Conservation (phyloP, 2,329 filamentous ascomycete species). For the Aspergillus aculeatus region DNA sequence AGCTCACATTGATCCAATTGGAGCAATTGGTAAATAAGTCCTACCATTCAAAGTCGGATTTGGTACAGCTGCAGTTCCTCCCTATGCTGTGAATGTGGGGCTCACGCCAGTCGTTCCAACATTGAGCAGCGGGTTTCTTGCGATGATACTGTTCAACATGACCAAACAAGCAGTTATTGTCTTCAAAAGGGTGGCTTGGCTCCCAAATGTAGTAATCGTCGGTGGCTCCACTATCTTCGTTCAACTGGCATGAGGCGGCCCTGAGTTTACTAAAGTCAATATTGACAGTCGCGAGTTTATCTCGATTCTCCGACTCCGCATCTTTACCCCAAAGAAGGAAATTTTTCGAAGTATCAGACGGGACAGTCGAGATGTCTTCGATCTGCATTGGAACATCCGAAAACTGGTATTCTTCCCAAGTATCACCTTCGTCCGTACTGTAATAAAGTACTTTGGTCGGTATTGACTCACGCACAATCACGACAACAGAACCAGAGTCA, state of each 20-base stretch:
- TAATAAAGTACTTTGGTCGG: slow-evolving; percentile 71
- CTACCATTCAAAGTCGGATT: slow-evolving; percentile 90
- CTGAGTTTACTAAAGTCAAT: slow-evolving; percentile 84
- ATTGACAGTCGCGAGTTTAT: slow-evolving; percentile 70
- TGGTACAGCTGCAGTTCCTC: slow-evolving; percentile 77
- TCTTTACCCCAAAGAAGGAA: slow-evolving; percentile 84
- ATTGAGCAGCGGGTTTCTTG: slow-evolving; percentile 75
- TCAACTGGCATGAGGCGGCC: slow-evolving; percentile 66
- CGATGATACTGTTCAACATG: slow-evolving; percentile 86
- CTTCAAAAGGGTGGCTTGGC: slow-evolving; percentile 75
- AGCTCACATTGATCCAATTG: background rate
- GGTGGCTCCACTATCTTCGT: slow-evolving; percentile 59
- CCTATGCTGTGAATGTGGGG: slow-evolving; percentile 67
- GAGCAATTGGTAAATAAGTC: slow-evolving; percentile 29
- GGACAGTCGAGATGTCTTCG: slow-evolving; percentile 79
- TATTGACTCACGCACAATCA: slow-evolving; percentile 72
- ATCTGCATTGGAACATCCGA: slow-evolving; percentile 68
- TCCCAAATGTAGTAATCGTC: slow-evolving; percentile 82
- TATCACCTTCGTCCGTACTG: slow-evolving; percentile 75
- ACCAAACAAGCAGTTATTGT: slow-evolving; percentile 85
- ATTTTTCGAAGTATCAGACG: slow-evolving; percentile 84
- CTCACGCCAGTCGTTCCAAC: slow-evolving; percentile 77
- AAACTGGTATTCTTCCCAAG: slow-evolving; percentile 76
- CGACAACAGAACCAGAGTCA: slow-evolving; percentile 89
- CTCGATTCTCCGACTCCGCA: slow-evolving; percentile 39